Evolutionary conservation across 2,329 filamentous ascomycete species (phyloP).

Genomic region (Claviceps sp.): DNA sequence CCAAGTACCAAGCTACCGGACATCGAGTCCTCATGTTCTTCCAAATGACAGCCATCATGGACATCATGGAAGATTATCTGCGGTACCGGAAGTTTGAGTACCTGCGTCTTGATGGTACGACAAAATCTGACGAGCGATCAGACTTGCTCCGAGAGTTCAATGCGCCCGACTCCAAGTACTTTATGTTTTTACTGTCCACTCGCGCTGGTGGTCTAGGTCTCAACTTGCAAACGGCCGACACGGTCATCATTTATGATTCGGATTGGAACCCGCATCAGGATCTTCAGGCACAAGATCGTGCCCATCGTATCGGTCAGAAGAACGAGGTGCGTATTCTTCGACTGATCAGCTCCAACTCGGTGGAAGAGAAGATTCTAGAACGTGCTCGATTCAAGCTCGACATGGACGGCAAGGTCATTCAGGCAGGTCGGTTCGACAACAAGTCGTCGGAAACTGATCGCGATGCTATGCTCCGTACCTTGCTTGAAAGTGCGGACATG

Average conservation of each 20-base stretch:
- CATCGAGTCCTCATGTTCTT: slow-evolving; percentile 99
- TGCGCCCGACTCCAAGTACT: slow-evolving; percentile 77
- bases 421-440: slow-evolving; percentile 98
- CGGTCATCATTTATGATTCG: slow-evolving; percentile 98
- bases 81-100: slow-evolving; percentile 74
- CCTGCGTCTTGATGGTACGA: slow-evolving; percentile 87
- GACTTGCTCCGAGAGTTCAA: slow-evolving; percentile 86
- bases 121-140: slow-evolving; percentile 93
- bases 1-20: slow-evolving; percentile 81
- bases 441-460: slow-evolving; percentile 98
- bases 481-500: slow-evolving; percentile 73
- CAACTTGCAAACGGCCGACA: slow-evolving; percentile 94
- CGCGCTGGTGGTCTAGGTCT: slow-evolving; percentile 95
- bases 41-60: slow-evolving; percentile 99
- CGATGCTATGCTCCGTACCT: slow-evolving; percentile 87
- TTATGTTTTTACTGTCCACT: slow-evolving; percentile 96
- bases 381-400: slow-evolving; percentile 95
- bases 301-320: slow-evolving; percentile 99
- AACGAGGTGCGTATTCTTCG: slow-evolving; percentile 96
- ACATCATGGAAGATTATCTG: slow-evolving; percentile 98
- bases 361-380: slow-evolving; percentile 97
- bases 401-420: slow-evolving; percentile 99
- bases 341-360: slow-evolving; percentile 90
- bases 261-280: slow-evolving; percentile 99
- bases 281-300: slow-evolving; percentile 97